Base-by-base conservation (phyloP, 768 basidiomycete genomes). In the Amanita thiersii region DNA sequence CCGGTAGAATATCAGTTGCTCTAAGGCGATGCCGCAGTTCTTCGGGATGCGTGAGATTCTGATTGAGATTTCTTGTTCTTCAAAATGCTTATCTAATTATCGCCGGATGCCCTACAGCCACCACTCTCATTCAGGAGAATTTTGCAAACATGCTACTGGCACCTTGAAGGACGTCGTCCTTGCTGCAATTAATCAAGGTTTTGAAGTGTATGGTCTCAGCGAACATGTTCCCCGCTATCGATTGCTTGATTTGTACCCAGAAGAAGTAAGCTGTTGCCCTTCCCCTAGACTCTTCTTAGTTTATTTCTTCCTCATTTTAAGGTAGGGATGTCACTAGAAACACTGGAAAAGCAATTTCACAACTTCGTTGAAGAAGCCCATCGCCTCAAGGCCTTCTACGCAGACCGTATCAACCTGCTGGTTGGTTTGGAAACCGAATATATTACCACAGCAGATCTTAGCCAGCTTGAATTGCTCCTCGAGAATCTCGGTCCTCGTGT, bases 141-240 rank as follows among this genome's bases (percentile, higher is more conserved):
- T 92, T 63, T 94, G 93, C 67, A 81, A 78, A 49, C 93, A 97
- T 55, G 94, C 90, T 2, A 66, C 69, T 9, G 91, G 91, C 5
- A 65, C 69, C 1, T 69, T 99, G 28, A 82, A 92, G 52, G 78
- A 87, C 3, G 82, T 92, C 11, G 84, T 96, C 3, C 56, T 68
- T 12, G 83, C 84, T 50, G 93, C 94, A 25, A 82, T 94, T 43
- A 57, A 64, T 5, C 75, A 84, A 57, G 75, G 80, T 0, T 98
- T 98, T 56, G 64, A 73, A 45, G 67, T 85, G 0, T 98, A 81
- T 55, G 91, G 93, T 1, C 65, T 98, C 45, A 87, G 83, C 3
- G 96, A 98, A 63, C 96, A 98, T 60, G 84, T 84, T 39, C 94
- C 96, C 19, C 78, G 94, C 19, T 94, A 92, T 62, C 72, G 89